Percentiles rank a stretch among this genome's conserved stretches.
phyloP scores from a whole-genome alignment of 768 basidiomycete genomes.

The Tulasnella sp. region DNA sequence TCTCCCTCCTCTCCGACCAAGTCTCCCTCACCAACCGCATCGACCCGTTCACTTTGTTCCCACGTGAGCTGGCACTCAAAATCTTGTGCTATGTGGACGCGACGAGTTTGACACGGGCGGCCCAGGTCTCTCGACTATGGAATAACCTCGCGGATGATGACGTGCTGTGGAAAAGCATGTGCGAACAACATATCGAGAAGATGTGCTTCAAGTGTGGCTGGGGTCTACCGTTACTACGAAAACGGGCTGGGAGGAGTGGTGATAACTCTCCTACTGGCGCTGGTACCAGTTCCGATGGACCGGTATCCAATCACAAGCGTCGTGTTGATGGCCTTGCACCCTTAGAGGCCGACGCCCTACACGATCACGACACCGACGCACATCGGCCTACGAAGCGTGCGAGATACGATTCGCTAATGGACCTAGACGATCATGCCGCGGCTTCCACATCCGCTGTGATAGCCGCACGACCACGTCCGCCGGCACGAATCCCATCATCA shows the following conservation, averaged over 20 bases:
- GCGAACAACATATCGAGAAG: slow-evolving; percentile 96
- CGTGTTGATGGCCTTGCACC: too few relatives aligned
- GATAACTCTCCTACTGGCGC: slow-evolving; percentile 1
- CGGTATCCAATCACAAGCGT: not conserved
- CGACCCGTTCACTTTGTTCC: slow-evolving; percentile 86
- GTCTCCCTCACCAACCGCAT: slow-evolving; percentile 88
- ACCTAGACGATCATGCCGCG: not conserved
- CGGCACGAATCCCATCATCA: not conserved
- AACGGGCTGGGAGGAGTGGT: slow-evolving; percentile 36
- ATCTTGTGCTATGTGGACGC: slow-evolving; percentile 86
- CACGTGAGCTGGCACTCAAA: slow-evolving; percentile 79
- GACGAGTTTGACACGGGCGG: slow-evolving; percentile 83
- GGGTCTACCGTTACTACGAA: slow-evolving; percentile 88
- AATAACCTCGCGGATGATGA: slow-evolving; percentile 87
- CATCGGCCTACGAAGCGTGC: slow-evolving; percentile 45
- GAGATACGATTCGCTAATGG: slow-evolving; percentile 27
- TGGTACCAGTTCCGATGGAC: not conserved
- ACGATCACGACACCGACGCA: slow-evolving; percentile 3
- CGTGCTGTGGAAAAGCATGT: slow-evolving; percentile 88
- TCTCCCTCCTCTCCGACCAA: slow-evolving; percentile 89
- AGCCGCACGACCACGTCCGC: not conserved
- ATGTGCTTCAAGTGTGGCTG: slow-evolving; percentile 96
- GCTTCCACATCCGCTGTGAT: not conserved
- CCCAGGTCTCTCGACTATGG: slow-evolving; percentile 83
- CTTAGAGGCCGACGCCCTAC: not conserved